Percentiles rank a stretch among this genome's conserved stretches.
phyloP scores from a whole-genome alignment of 2,329 filamentous ascomycete species.

The Neofusicoccum umdonicola region DNA sequence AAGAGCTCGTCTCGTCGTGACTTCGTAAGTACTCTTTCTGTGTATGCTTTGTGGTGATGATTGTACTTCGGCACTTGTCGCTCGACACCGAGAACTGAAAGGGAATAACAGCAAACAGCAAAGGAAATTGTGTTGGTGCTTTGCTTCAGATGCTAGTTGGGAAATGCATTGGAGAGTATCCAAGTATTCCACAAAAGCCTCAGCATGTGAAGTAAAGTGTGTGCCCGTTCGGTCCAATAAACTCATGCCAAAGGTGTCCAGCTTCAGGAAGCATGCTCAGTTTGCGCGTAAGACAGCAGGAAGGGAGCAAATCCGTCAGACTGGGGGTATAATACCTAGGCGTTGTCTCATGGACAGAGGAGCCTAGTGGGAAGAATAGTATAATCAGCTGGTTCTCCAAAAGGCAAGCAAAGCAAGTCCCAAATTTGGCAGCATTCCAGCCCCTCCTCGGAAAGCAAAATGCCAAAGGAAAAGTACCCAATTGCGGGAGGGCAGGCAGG shows the following conservation, averaged over 20 bases:
- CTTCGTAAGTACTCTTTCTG: slow-evolving; percentile 9
- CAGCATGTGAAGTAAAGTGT: background rate
- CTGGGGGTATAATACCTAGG: slow-evolving; percentile 7
- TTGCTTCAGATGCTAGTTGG: background rate
- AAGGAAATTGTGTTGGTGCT: background rate
- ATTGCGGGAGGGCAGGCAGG: background rate
- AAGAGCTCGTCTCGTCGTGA: slow-evolving; percentile 12
- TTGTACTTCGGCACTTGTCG: slow-evolving; percentile 6
- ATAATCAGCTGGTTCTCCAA: background rate
- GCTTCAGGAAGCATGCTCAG: background rate
- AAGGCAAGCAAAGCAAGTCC: background rate
- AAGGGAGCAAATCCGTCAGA: background rate
- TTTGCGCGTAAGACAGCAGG: background rate
- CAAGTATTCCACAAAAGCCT: background rate
- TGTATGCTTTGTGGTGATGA: slow-evolving; percentile 1
- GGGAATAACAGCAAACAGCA: background rate
- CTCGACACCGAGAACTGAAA: background rate
- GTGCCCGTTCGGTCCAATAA: background rate
- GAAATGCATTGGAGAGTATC: background rate
- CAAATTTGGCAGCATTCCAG: background rate
- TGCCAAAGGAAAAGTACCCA: background rate
- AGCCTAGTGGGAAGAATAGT: background rate
- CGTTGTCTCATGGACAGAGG: background rate
- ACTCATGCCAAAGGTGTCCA: slow-evolving; percentile 1
- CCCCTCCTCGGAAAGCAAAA: background rate